These are phyloP conservation scores for Coleophoma cylindrospora DNA, from an alignment of 2,329 filamentous ascomycete genomes.

Conservation along the genomic window DNA sequence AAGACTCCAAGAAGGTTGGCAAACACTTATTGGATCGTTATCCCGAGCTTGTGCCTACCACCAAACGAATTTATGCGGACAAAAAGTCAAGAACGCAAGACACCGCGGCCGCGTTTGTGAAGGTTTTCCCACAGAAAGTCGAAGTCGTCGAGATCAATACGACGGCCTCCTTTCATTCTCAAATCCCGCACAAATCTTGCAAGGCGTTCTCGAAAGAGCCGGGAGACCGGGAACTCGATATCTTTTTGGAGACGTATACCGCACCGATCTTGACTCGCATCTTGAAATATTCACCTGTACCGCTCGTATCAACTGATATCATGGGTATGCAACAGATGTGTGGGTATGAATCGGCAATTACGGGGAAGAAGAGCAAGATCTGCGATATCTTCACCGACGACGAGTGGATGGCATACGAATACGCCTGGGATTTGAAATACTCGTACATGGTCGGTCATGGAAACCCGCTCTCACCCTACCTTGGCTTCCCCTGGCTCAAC, in stretches of 20 bases:
- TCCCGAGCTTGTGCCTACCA: slow-evolving; percentile 21
- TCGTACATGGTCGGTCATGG: slow-evolving; percentile 64
- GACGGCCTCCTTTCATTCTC: slow-evolving; percentile 43
- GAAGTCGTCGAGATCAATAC: slow-evolving; percentile 32
- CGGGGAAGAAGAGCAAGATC: slow-evolving; percentile 53
- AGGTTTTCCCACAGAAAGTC: slow-evolving; percentile 21
- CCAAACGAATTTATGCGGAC: slow-evolving; percentile 23
- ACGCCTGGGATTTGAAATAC: slow-evolving; percentile 58
- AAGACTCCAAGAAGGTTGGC: slow-evolving; percentile 21
- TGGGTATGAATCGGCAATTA: slow-evolving; percentile 61
- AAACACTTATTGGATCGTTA: slow-evolving; percentile 22
- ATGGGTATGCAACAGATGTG: slow-evolving; percentile 63
- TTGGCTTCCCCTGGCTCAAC: slow-evolving; percentile 65
- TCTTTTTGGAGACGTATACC: slow-evolving; percentile 50
- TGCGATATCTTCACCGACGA: slow-evolving; percentile 55
- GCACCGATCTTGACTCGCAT: slow-evolving; percentile 52
- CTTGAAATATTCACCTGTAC: slow-evolving; percentile 50
- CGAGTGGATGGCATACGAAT: slow-evolving; percentile 64
- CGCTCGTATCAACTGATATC: slow-evolving; percentile 58
- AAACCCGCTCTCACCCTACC: slow-evolving; percentile 46
- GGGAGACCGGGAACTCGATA: slow-evolving; percentile 15
- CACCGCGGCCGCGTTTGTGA: slow-evolving; percentile 20
- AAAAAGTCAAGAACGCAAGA: slow-evolving; percentile 24
- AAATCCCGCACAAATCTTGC: slow-evolving; percentile 47
- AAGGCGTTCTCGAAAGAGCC: slow-evolving; percentile 41